These are phyloP conservation scores for Monilinia fructicola DNA, from an alignment of 2,329 filamentous ascomycete genomes.

Conservation along the genomic window DNA sequence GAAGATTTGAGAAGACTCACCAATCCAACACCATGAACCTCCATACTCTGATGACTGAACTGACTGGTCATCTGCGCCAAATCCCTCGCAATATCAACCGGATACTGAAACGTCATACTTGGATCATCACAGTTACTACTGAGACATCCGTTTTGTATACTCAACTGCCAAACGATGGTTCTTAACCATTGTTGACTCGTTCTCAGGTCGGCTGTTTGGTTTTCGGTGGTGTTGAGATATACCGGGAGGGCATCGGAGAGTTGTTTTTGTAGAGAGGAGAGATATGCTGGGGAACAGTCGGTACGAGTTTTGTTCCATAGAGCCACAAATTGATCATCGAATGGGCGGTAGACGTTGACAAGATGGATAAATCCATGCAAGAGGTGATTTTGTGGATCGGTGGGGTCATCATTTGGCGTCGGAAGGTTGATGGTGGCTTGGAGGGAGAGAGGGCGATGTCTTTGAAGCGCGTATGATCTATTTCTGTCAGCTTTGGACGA, in stretches of 20 bases:
- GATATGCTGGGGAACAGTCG: conserved; percentile 57
- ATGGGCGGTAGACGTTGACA: conserved; percentile 62
- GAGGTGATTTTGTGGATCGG: conserved; percentile 53
- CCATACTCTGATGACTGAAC: conserved; percentile 70
- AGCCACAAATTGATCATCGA: conserved; percentile 63
- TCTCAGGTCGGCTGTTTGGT: conserved; percentile 55
- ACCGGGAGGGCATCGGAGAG: conserved; percentile 55
- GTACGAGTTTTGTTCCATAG: conserved; percentile 65
- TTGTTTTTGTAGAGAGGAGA: conserved; percentile 61
- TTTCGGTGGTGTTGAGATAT: conserved; percentile 52
- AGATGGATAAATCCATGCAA: conserved; percentile 59
- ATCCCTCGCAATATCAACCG: conserved; percentile 62
- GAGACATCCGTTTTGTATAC: conserved; percentile 54
- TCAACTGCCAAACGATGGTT: conserved; percentile 62
- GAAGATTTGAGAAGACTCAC: conserved; percentile 48
- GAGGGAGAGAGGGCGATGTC: conserved; percentile 67
- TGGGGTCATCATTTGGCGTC: conserved; percentile 59
- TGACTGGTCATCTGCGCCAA: conserved; percentile 65
- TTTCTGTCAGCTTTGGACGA: conserved; percentile 24
- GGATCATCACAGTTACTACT: conserved; percentile 51
- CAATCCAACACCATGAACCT: conserved; percentile 71
- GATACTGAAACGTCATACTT: conserved; percentile 61
- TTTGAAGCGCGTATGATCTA: conserved; percentile 69
- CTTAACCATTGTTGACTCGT: conserved; percentile 66
- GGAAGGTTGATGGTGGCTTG: conserved; percentile 68